Conservation (phyloP, 2,329 filamentous ascomycete species). For the Talaromyces islandicus region DNA sequence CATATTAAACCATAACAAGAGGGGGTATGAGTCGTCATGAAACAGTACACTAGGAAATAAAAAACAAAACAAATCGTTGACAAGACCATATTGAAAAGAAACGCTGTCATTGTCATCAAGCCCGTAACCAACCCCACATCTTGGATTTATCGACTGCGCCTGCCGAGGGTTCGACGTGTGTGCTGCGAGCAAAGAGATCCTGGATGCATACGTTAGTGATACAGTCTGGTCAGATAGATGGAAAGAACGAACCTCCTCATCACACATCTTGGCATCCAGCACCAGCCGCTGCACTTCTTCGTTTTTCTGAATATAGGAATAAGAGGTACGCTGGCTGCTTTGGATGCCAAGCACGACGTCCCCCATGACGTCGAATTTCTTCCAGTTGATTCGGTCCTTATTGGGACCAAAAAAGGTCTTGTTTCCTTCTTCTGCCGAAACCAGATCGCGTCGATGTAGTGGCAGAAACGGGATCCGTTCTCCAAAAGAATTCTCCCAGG, state of each 20-base stretch:
- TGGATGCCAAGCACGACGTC: constrained; percentile 88
- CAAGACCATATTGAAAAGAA: neutral
- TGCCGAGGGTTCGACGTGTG: constrained; percentile 46
- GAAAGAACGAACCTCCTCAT: constrained; percentile 62
- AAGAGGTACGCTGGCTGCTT: constrained; percentile 80
- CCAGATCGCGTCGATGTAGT: constrained; percentile 79
- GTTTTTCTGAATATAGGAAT: constrained; percentile 64
- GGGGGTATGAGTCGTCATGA: constrained; percentile 9
- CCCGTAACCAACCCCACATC: constrained; percentile 31
- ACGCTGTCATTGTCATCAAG: neutral
- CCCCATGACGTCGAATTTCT: constrained; percentile 93
- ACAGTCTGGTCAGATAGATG: neutral
- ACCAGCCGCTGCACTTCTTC: constrained; percentile 69
- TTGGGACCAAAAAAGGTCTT: constrained; percentile 74
- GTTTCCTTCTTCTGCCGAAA: constrained; percentile 88
- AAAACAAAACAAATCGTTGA: neutral
- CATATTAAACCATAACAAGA: constrained; percentile 2
- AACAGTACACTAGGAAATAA: constrained; percentile 5
- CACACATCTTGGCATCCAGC: constrained; percentile 69
- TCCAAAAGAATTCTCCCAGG: constrained; percentile 90
- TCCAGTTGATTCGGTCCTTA: constrained; percentile 84
- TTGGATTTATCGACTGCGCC: constrained; percentile 31
- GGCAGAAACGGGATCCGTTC: constrained; percentile 93
- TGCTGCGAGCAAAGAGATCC: constrained; percentile 56
- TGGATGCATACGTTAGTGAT: constrained; percentile 21